Evolutionary conservation across 768 basidiomycete genomes (phyloP).

Genomic region (Russula griseocarnosa): DNA sequence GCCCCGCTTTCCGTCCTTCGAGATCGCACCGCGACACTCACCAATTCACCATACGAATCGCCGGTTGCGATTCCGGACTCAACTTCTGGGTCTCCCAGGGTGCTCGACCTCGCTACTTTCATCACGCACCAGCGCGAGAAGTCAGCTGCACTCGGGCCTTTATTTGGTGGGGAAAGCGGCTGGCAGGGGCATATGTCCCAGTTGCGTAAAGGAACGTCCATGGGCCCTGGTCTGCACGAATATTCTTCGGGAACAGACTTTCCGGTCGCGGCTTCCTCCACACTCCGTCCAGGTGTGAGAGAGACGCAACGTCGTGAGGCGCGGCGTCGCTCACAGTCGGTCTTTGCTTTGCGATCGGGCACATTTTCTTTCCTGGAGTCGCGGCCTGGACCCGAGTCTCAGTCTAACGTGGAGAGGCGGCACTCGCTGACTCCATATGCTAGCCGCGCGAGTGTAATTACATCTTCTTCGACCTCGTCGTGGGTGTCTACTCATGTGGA

Average conservation of each 20-base stretch:
- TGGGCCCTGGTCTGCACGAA: slow-evolving; percentile 17
- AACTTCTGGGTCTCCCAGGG: slow-evolving; percentile 5
- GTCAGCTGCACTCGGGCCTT: not conserved
- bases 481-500: slow-evolving; percentile 5
- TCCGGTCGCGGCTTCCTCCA: slow-evolving; percentile 1
- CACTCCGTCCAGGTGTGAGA: slow-evolving; percentile 11
- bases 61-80: slow-evolving; percentile 13
- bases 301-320: slow-evolving; percentile 28
- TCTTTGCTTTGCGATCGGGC: slow-evolving; percentile 28
- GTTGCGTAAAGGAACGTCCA: slow-evolving; percentile 23
- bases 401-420: slow-evolving; percentile 10
- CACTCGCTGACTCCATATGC: slow-evolving; percentile 16
- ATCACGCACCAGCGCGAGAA: slow-evolving; percentile 14
- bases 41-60: slow-evolving; percentile 10
- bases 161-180: slow-evolving; percentile 16
- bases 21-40: slow-evolving; percentile 38
- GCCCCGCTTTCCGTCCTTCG: slow-evolving; percentile 64
- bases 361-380: slow-evolving; percentile 27
- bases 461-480: slow-evolving; percentile 25
- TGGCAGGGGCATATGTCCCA: slow-evolving; percentile 17
- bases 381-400: slow-evolving; percentile 7
- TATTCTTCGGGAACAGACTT: not conserved
- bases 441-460: slow-evolving; percentile 21
- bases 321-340: slow-evolving; percentile 36
- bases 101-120: slow-evolving; percentile 23